Evolutionary conservation across 768 basidiomycete species (phyloP), one percentile per base, ranked within the genome.

Genomic region (Tremella mesenterica): DNA sequence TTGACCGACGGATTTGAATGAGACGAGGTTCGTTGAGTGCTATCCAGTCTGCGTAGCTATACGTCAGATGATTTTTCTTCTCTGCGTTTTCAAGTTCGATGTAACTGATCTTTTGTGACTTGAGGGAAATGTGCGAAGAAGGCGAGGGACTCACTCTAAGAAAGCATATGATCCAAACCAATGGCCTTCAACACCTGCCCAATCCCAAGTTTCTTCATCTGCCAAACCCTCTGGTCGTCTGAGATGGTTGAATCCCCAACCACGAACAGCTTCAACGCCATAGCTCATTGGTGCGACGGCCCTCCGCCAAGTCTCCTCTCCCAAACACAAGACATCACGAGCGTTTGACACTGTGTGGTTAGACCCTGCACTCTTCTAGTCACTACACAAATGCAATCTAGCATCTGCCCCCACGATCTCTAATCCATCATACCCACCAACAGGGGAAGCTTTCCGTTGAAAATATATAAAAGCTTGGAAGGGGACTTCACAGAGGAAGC

Each of bases 151-250:
- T 52, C 43, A 72, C 62, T 73, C 71, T 23, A 73, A 45, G 53
- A 73, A 73, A 20, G 71, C 69, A 57, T 73, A 73, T 2, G 64
- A 64, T n/a, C 71, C 71, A 26, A 57, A 56, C 71, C 71, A 70
- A 1, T 38, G 23, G 0, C 71, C 69, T 30, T 58, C 52, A 0
- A 73, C 64, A 9, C 59, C 67, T 8, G 69, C 71, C 71, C 71
- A 73, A 51, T 73, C 71, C 61, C 57, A 61, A 0, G 64, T 34
- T 25, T 62, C 59, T 6, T 39, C 60, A 1, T 63, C 53, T 1
- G 38, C 56, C 21, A 64, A 41, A 46, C 54, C 53, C 3, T 30
- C 49, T 18, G 66, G 65, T 43, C 54, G 34, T 21, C 41, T 47
- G 10, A 69, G 44, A 44, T 65, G 57, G 20, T 44, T 53, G 51